A percentile compares a stretch with the other conserved stretches of the same genome.
Conservation (phyloP, 805 yeast species). For the Lachancea nothofagi region DNA sequence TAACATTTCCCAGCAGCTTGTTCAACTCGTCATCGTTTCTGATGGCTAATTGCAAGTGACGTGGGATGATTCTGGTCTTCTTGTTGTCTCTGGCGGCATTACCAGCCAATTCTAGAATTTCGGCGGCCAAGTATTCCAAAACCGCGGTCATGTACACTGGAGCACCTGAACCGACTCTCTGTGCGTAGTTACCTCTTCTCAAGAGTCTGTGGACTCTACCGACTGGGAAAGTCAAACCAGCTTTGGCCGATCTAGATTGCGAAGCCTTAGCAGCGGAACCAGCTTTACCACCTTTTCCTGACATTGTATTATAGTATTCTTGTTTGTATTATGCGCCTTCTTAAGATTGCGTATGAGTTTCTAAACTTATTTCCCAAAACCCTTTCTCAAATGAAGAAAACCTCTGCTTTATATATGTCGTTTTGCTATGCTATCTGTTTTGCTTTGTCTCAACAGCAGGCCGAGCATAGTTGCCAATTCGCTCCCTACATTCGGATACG, state of each 20-base stretch:
- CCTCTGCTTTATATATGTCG: no score
- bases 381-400: no score
- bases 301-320: no score
- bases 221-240: slow-evolving; percentile 98
- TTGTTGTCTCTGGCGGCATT: slow-evolving; percentile 99
- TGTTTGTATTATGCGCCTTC: no score
- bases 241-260: slow-evolving; percentile 97
- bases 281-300: slow-evolving; percentile 83
- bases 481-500: not conserved
- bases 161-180: slow-evolving; percentile 98
- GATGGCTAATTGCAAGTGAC: slow-evolving; percentile 97
- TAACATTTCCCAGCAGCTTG: slow-evolving; percentile 87
- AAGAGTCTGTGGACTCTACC: slow-evolving; percentile 97
- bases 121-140: slow-evolving; percentile 94
- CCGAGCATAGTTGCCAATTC: no score
- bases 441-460: no score
- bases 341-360: no score
- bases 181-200: slow-evolving; percentile 97
- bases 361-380: no score
- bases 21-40: slow-evolving; percentile 98
- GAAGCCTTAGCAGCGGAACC: slow-evolving; percentile 92
- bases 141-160: slow-evolving; percentile 97
- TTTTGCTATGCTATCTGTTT: no score
- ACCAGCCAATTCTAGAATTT: slow-evolving; percentile 96
- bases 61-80: slow-evolving; percentile 98